Percentiles rank a stretch among this genome's conserved stretches.
Conservation (phyloP, 2,329 filamentous ascomycete genomes). For the Talaromyces albobiverticillius region DNA sequence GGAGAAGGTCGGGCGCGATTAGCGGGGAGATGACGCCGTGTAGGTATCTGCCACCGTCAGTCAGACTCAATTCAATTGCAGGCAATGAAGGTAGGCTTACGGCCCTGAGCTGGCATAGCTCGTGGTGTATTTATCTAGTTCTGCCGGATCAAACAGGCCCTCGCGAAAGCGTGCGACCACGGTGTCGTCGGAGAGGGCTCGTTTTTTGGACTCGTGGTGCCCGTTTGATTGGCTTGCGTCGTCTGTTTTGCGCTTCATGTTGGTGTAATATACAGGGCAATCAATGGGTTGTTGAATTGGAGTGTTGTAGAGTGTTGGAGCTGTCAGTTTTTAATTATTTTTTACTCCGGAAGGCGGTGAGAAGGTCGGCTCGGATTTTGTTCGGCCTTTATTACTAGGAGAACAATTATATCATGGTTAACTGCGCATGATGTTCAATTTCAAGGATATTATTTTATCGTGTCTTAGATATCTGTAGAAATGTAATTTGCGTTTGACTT, state of each 20-base stretch:
- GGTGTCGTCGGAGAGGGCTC: constrained; percentile 37
- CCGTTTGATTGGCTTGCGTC: constrained; percentile 30
- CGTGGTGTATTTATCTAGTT: constrained; percentile 42
- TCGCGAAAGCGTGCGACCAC: constrained; percentile 42
- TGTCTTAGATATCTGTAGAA: too few relatives aligned
- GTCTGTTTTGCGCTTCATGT: constrained; percentile 46
- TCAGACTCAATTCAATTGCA: neutral
- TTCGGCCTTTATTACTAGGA: too few relatives aligned
- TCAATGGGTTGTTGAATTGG: neutral
- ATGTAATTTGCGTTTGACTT: too few relatives aligned
- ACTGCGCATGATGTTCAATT: too few relatives aligned
- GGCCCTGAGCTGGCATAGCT: constrained; percentile 42
- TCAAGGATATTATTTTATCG: too few relatives aligned
- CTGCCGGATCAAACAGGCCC: constrained; percentile 41
- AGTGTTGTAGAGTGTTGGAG: neutral
- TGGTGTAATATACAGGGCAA: too few relatives aligned
- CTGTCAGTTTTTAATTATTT: neutral
- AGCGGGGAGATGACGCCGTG: constrained; percentile 84
- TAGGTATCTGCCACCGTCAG: constrained; percentile 64
- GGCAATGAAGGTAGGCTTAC: constrained; percentile 27
- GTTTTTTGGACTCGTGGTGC: constrained; percentile 36
- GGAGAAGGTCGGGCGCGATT: constrained; percentile 77
- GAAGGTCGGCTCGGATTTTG: too few relatives aligned
- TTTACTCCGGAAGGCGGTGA: constrained; percentile 5
- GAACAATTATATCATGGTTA: too few relatives aligned